Conservation (phyloP, 148 eudicot genomes). For the Spergularia bocconei region DNA sequence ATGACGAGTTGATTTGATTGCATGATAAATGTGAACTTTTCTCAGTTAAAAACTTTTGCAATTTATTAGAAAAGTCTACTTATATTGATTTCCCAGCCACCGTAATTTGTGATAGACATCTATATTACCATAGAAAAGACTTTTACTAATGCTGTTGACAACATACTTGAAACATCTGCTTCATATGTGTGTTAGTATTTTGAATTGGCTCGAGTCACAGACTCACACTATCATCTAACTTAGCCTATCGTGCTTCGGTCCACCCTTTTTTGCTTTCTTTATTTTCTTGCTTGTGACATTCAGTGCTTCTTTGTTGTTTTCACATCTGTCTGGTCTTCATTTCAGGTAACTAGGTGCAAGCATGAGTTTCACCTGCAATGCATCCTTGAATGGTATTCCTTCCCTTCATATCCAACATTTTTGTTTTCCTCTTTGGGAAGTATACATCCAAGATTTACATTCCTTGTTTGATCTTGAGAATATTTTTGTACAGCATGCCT, state of each 20-base stretch:
- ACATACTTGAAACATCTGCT: not conserved
- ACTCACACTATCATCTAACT: not conserved
- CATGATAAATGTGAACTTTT: no score
- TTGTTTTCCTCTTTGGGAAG: not conserved
- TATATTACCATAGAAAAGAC: no score
- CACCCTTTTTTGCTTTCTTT: not conserved
- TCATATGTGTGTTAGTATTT: not conserved
- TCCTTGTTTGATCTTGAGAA: no score
- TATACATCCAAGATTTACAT: not conserved
- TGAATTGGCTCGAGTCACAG: not conserved
- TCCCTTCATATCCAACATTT: not conserved
- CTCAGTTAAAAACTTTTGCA: no score
- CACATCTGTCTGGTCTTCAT: not conserved
- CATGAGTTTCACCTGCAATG: slow-evolving; percentile 98
- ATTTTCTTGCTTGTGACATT: not conserved
- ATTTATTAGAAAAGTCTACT: no score
- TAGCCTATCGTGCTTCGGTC: no score
- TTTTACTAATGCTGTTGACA: not conserved
- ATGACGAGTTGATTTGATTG: no score
- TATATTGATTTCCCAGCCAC: no score
- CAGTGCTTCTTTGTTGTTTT: not conserved
- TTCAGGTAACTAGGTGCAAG: slow-evolving; percentile 81
- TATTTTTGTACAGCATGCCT: no score
- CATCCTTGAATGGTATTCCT: slow-evolving; percentile 84
- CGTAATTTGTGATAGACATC: no score